phyloP scores from a whole-genome alignment of 2,329 filamentous ascomycete species.

The Colletotrichum orbiculare region DNA sequence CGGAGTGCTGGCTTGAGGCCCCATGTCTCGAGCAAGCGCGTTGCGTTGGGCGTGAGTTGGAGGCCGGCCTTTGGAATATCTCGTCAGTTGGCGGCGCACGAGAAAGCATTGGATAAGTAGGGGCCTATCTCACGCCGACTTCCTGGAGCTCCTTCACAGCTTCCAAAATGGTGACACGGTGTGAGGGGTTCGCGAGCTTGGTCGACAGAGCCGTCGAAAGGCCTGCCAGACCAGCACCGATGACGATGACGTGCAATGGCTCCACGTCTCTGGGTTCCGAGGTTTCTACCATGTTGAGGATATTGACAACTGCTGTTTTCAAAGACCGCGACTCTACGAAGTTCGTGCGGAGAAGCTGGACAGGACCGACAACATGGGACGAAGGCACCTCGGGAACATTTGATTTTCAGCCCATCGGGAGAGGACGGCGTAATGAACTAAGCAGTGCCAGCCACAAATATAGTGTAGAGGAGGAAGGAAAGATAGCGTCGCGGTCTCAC shows the following conservation, averaged over 20 bases:
- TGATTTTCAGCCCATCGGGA: no score
- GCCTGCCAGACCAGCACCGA: conserved; percentile 34
- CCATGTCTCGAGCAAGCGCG: conserved; percentile 36
- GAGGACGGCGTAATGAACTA: no score
- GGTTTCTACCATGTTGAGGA: not conserved
- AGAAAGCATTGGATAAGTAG: not conserved
- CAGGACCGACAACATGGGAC: no score
- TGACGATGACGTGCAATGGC: conserved; percentile 30
- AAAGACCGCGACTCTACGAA: not conserved
- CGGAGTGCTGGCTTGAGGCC: conserved; percentile 23
- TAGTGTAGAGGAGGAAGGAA: no score
- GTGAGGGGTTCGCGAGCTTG: conserved; percentile 32
- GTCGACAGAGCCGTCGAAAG: conserved; percentile 30
- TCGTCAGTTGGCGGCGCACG: not conserved
- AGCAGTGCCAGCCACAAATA: no score
- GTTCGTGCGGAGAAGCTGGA: no score
- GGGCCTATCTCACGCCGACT: conserved; percentile 30
- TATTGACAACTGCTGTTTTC: not conserved
- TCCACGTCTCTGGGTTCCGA: not conserved
- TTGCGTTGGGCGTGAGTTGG: conserved; percentile 38
- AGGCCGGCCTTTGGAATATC: conserved; percentile 33
- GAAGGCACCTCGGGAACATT: no score
- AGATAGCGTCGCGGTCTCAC: no score
- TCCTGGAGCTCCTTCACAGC: conserved; percentile 38
- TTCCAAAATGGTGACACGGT: conserved; percentile 38